Conservation (phyloP, 805 yeast genomes). For the Pichia eremophila region DNA sequence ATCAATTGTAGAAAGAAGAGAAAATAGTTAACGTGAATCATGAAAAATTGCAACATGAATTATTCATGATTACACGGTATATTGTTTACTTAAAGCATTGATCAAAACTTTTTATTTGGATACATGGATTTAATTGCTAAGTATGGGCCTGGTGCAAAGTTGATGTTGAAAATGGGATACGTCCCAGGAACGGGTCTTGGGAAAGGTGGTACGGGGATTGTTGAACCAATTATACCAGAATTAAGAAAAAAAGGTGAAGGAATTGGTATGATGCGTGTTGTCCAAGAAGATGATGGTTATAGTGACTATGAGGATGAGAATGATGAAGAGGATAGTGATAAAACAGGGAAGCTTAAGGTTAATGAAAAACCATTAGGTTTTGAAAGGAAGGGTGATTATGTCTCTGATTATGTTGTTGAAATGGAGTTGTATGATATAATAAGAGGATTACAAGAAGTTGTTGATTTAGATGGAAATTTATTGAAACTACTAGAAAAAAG, state of each 20-base stretch:
- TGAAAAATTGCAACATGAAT: too few species aligned
- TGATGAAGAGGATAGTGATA: constrained; percentile 18
- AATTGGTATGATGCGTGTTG: constrained; percentile 46
- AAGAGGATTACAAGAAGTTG: constrained; percentile 24
- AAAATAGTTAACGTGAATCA: too few species aligned
- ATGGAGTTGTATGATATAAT: constrained; percentile 27
- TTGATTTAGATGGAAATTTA: constrained; percentile 15
- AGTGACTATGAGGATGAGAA: constrained; percentile 29
- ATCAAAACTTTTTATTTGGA: too few species aligned
- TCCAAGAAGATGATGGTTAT: too few species aligned
- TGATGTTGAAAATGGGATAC: constrained; percentile 82
- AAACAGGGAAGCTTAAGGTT: neutral
- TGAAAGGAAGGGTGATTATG: constrained; percentile 7
- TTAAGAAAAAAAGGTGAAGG: constrained; percentile 63
- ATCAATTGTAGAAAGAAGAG: too few species aligned
- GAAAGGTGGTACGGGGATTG: constrained; percentile 56
- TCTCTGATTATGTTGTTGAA: constrained; percentile 2
- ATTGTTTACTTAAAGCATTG: too few species aligned
- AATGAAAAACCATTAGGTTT: constrained; percentile 3
- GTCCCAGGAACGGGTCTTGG: constrained; percentile 84
- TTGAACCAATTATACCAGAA: constrained; percentile 68
- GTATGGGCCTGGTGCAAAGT: constrained; percentile 81
- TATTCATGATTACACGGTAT: too few species aligned
- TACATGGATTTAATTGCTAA: neutral
- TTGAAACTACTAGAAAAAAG: constrained; percentile 23